phyloP scores from a whole-genome alignment of 306 rosid genomes.

The Vigna trinervia region DNA sequence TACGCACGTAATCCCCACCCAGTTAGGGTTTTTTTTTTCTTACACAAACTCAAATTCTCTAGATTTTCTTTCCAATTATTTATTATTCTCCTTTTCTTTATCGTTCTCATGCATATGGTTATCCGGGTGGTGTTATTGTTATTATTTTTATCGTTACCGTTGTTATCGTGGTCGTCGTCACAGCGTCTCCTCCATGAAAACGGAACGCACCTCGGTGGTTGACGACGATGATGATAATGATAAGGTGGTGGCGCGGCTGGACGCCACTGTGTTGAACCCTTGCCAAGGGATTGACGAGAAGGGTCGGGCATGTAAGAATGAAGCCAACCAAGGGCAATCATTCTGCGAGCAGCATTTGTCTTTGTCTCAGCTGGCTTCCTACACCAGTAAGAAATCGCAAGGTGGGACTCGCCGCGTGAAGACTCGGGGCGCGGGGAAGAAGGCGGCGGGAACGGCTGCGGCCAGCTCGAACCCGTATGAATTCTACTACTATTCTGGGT shows the following conservation, averaged over 20 bases:
- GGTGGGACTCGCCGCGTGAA: slow-evolving; percentile 25
- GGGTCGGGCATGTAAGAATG: slow-evolving; percentile 60
- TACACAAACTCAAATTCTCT: neutral
- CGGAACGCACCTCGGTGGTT: neutral
- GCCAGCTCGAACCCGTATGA: slow-evolving; percentile 59
- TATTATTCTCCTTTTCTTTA: too few relatives aligned
- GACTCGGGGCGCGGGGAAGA: slow-evolving; percentile 36
- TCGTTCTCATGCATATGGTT: too few relatives aligned
- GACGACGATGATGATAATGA: slow-evolving; percentile 27
- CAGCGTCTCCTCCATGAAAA: slow-evolving; percentile 38
- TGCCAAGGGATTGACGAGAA: slow-evolving; percentile 44
- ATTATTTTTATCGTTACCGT: neutral
- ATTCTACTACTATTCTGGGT: slow-evolving; percentile 87
- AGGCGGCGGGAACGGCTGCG: neutral
- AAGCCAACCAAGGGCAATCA: slow-evolving; percentile 47
- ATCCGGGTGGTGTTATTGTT: neutral
- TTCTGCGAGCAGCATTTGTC: slow-evolving; percentile 51
- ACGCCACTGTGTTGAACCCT: neutral
- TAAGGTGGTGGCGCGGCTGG: neutral
- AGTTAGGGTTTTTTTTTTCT: slow-evolving; percentile 61
- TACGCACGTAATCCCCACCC: slow-evolving; percentile 16
- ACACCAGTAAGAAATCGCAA: neutral
- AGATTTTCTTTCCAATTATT: neutral
- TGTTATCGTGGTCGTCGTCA: neutral
- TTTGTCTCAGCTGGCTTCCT: slow-evolving; percentile 44